These are phyloP conservation scores for Xylariaceae sp. DNA, from an alignment of 2,329 filamentous ascomycete genomes.

Conservation along the genomic window DNA sequence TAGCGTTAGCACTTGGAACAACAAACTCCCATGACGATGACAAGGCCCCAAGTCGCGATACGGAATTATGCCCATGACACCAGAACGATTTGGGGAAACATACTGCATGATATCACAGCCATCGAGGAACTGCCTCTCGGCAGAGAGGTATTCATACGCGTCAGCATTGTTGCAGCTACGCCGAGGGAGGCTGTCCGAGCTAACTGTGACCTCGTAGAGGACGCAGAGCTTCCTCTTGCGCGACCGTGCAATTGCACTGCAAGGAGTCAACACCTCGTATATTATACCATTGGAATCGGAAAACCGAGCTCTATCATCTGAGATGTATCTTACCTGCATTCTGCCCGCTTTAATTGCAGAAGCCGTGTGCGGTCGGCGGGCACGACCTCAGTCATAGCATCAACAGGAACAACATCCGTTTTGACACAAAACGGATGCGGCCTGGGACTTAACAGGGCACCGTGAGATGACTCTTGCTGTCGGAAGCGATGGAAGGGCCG, in stretches of 20 bases:
- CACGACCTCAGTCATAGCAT: conserved; percentile 70
- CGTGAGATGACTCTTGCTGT: conserved; percentile 32
- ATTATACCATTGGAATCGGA: conserved; percentile 46
- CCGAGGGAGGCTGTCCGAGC: conserved; percentile 58
- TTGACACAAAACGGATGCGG: conserved; percentile 56
- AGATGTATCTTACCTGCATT: conserved; percentile 52
- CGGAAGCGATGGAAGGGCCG: conserved; percentile 37
- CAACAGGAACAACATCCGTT: conserved; percentile 66
- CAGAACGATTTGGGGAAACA: conserved; percentile 31
- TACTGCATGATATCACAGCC: conserved; percentile 58
- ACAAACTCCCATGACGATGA: background rate
- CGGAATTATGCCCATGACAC: background rate
- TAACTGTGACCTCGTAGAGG: conserved; percentile 75
- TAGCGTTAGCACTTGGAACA: conserved; percentile 25
- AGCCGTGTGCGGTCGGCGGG: conserved; percentile 61
- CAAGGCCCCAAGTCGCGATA: conserved; percentile 14
- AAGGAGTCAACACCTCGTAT: conserved; percentile 43
- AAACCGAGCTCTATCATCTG: conserved; percentile 46
- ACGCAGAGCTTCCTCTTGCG: conserved; percentile 89
- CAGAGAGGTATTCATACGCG: conserved; percentile 49
- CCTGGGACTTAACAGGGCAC: conserved; percentile 34
- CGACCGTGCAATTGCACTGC: conserved; percentile 70
- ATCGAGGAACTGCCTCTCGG: conserved; percentile 54
- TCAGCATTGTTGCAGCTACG: conserved; percentile 54
- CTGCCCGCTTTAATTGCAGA: conserved; percentile 61